Base-by-base conservation (phyloP, 176 grass and related monocot species). In the Cenchrus fungigraminus region DNA sequence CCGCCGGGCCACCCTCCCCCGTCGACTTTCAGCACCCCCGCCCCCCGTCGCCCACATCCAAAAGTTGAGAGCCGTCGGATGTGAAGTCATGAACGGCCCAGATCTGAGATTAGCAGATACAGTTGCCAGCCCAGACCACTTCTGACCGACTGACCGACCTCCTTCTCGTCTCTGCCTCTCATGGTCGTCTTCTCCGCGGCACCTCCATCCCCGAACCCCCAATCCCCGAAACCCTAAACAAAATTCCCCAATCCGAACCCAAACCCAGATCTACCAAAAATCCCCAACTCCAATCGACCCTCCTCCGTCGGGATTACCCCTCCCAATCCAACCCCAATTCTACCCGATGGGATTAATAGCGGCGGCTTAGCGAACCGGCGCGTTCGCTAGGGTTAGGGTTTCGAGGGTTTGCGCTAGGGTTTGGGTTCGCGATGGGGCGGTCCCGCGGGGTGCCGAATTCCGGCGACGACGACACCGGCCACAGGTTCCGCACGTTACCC, bases 401-500 rank as follows among this genome's bases (percentile, higher is more conserved):
- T 86, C 7, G 58, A 76, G 68, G 79, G 47, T 81, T 81, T 61
- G 83, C 42, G 67, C 75, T 90, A 90, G 89, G 89, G 83, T 94
- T 92, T 88, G 81, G 62, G 16, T 28, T 9, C 68, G 62, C 74
- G 79, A 99, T 99, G 97, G 97, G 93, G 29, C 93, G 97, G 47
- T 96, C 97, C 17, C 91, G 96, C 52, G 91, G 82, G 47, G 91
- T 99, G 74, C 86, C 74, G 81, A 92, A 94, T 73, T 83, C 91
- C 62, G 97, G 86, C 71, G 93, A 99, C 52, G 93, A 99, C 49
- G 97, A 99, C 20, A 91, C 91, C 60, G 95, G 47, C 49, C 97
- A 96, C 73, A 99, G 97, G 97, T 96, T 78, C 12, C 37, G 46
- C 53, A 40, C 70, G 2, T 69, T 40, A 40, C 52, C 49, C 11